Percentiles rank a stretch among this genome's conserved stretches.
Evolutionary conservation across 805 yeast species (phyloP).

Genomic region (Saccharomyces mikatae): DNA sequence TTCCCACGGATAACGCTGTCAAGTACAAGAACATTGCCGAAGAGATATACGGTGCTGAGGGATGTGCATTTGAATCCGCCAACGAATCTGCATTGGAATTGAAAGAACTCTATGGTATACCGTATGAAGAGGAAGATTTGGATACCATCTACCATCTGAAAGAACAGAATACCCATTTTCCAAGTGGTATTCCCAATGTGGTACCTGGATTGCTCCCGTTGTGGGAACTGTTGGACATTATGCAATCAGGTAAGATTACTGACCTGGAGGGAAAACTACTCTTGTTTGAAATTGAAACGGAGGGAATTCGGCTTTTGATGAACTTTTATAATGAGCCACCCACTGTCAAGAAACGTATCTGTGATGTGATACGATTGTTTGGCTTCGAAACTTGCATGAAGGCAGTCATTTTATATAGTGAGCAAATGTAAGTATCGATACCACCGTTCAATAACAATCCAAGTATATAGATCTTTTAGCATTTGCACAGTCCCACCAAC

Average conservation of each 20-base stretch:
- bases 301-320: slow-evolving; percentile 21
- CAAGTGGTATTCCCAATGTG: slow-evolving; percentile 33
- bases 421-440: background rate
- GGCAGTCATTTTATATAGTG: background rate
- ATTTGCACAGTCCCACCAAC: background rate
- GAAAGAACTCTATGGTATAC: slow-evolving; percentile 12
- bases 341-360: slow-evolving; percentile 22
- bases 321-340: slow-evolving; percentile 18
- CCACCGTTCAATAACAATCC: background rate
- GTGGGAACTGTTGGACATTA: slow-evolving; percentile 35
- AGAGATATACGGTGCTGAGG: slow-evolving; percentile 32
- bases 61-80: slow-evolving; percentile 22
- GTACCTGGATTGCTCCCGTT: slow-evolving; percentile 46
- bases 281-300: slow-evolving; percentile 17
- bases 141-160: background rate
- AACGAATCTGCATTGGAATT: slow-evolving; percentile 15
- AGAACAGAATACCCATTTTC: slow-evolving; percentile 4
- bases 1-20: slow-evolving; percentile 1
- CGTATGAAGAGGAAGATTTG: slow-evolving; percentile 7
- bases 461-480: background rate
- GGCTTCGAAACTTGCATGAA: slow-evolving; percentile 33
- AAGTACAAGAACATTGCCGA: slow-evolving; percentile 30
- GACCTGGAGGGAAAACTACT: slow-evolving; percentile 19
- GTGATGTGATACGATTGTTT: slow-evolving; percentile 38
- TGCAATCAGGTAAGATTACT: slow-evolving; percentile 25